Evolutionary conservation across 345 rosid genomes (phyloP), one percentile per base, ranked within the genome.

Genomic region (Murraya paniculata): DNA sequence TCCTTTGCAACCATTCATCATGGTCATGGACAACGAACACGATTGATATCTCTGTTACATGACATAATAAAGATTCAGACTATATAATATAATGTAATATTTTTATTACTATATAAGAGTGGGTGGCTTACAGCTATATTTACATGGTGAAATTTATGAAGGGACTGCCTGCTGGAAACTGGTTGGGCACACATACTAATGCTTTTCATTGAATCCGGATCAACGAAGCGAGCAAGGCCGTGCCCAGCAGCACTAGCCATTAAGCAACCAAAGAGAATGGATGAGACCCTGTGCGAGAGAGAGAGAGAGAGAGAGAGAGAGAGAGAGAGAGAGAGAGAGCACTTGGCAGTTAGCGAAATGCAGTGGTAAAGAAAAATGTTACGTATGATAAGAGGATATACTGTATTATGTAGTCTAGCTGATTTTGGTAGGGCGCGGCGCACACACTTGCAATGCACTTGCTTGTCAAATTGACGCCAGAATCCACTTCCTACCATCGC

Each of bases 1-100:
- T 21, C 85, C 90, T 5, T 84, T 81, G 84, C 97, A 90, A 18
- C 98, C 98, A 80, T 91, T 92, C 98, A 45, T 45, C 50, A 13
- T 45, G 18, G 50, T 4, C 18, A 93, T 93, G 55, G 93, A 90
- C 71, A 90, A 36, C 1, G 87, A 82, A 83, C 84, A 78, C 4
- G 81, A 30, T 77, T 78, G 82, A 41, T 77, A 64, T 81, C 85
- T 85, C 88, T 87, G 86, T 21, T 61, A 53, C 74, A 78, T 0
- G 0, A n/a, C 41, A 25, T 7, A 30, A 53, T 5, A 53, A 72
- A 24, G 14, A 35, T 36, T 57, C 56, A 19, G 53, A 33, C 2
- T 41, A 41, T 2, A 41, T 41, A 41, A 41, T 10, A 0, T 2
- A 11, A 7, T 41, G 48, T 10, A 41, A 41, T 0, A 2, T 0